These are phyloP conservation scores for Capronia epimyces DNA, from an alignment of 2,329 filamentous ascomycete species.

Conservation along the genomic window DNA sequence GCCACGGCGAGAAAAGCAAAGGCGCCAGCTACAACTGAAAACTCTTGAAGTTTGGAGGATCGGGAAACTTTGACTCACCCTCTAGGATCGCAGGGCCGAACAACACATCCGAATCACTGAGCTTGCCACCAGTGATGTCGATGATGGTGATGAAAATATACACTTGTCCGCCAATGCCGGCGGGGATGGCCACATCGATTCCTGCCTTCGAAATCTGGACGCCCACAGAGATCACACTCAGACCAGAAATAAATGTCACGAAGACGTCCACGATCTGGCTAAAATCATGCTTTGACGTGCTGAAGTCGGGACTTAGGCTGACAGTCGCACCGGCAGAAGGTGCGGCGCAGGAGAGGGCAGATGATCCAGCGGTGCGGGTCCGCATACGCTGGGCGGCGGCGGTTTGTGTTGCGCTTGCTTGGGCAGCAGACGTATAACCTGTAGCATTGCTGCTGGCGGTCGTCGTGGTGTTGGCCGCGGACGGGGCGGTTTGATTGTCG, in stretches of 20 bases:
- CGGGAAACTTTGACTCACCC: constrained; percentile 11
- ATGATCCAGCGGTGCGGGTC: constrained; percentile 1
- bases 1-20: neutral
- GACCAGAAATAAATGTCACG: constrained; percentile 27
- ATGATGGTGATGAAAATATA: constrained; percentile 27
- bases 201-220: constrained; percentile 9
- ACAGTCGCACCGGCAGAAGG: constrained; percentile 18
- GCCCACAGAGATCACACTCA: constrained; percentile 21
- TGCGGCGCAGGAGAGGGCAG: constrained; percentile 7
- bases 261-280: constrained; percentile 13
- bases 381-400: neutral
- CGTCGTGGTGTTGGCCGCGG: neutral
- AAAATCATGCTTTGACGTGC: constrained; percentile 18
- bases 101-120: constrained; percentile 23
- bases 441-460: constrained; percentile 5
- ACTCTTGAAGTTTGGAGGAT: neutral
- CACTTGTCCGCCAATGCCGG: constrained; percentile 21
- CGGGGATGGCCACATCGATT: constrained; percentile 19
- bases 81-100: constrained; percentile 29
- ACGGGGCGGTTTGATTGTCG: constrained; percentile 6
- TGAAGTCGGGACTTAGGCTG: constrained; percentile 22
- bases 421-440: neutral
- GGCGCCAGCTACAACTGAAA: neutral
- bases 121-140: constrained; percentile 19
- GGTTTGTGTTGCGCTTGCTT: neutral